phyloP scores from a whole-genome alignment of 2,329 filamentous ascomycete genomes.

The Paraphoma sp. region DNA sequence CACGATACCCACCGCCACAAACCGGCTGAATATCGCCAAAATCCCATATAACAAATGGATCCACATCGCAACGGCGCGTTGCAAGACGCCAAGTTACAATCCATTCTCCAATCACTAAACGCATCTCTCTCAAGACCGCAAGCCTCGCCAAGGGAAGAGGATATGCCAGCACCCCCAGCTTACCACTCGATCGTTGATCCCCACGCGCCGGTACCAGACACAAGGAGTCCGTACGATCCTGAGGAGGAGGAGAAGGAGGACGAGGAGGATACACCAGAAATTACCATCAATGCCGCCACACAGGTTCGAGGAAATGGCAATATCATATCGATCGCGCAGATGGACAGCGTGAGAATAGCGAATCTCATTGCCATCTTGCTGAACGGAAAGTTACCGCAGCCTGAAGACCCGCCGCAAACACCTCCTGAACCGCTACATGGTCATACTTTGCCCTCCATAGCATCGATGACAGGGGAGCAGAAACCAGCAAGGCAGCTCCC shows the following conservation, averaged over 20 bases:
- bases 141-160: slow-evolving; percentile 1
- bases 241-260: slow-evolving; percentile 27
- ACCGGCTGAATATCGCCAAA: slow-evolving; percentile 6
- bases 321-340: slow-evolving; percentile 40
- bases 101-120: slow-evolving; percentile 10
- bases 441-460: slow-evolving; percentile 1
- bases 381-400: slow-evolving; percentile 15
- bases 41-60: slow-evolving; percentile 23
- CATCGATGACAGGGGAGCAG: neutral
- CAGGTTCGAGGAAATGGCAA: slow-evolving; percentile 44
- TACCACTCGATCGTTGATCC: slow-evolving; percentile 39
- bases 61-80: slow-evolving; percentile 24
- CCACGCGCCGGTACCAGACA: slow-evolving; percentile 21
- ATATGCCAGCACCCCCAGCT: slow-evolving; percentile 37
- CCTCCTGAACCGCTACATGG: slow-evolving; percentile 4
- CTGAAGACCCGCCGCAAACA: slow-evolving; percentile 2
- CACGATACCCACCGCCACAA: slow-evolving; percentile 10
- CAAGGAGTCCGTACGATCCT: slow-evolving; percentile 25
- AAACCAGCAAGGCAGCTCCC: slow-evolving; percentile 3
- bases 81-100: slow-evolving; percentile 28
- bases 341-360: slow-evolving; percentile 39
- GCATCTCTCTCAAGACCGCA: slow-evolving; percentile 1
- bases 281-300: slow-evolving; percentile 44
- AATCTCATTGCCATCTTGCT: slow-evolving; percentile 32
- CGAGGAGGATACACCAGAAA: slow-evolving; percentile 33